These are phyloP conservation scores for Pichia sp. DNA, from an alignment of 1,139 yeast species.

Conservation along the genomic window DNA sequence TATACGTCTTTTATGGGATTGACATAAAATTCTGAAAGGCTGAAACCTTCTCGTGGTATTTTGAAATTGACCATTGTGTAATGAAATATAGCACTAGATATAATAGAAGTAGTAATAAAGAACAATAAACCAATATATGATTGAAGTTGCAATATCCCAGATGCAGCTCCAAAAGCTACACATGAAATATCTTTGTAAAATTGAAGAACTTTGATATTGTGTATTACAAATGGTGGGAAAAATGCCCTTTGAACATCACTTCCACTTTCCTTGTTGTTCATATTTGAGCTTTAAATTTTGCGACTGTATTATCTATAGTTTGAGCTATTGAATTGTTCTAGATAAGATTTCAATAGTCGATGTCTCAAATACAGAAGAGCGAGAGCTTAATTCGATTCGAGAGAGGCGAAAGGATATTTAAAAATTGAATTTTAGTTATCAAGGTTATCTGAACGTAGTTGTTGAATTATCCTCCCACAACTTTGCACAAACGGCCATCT, in stretches of 20 bases:
- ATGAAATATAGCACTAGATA: conserved; percentile 39
- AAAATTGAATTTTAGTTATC: too few species aligned
- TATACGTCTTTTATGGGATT: conserved; percentile 52
- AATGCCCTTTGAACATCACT: not conserved
- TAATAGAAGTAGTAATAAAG: conserved; percentile 43
- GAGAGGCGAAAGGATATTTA: too few species aligned
- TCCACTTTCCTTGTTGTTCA: too few species aligned
- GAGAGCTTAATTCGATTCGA: too few species aligned
- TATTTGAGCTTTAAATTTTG: too few species aligned
- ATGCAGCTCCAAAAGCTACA: conserved; percentile 58
- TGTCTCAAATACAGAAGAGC: too few species aligned
- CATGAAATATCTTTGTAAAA: conserved; percentile 47
- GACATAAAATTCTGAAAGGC: conserved; percentile 35
- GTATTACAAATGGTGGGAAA: conserved; percentile 6
- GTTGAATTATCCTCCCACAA: too few species aligned
- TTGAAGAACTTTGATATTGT: conserved; percentile 18
- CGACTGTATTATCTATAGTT: too few species aligned
- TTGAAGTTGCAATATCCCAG: conserved; percentile 67
- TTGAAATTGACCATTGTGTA: conserved; percentile 37
- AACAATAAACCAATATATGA: conserved; percentile 55
- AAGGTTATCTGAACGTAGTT: too few species aligned
- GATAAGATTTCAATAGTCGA: too few species aligned
- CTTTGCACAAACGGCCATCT: not conserved
- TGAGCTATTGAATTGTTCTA: too few species aligned
- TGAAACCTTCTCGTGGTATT: conserved; percentile 3